Evolutionary conservation across 2,329 filamentous ascomycete genomes (phyloP).

Genomic region (Botrytis aclada): DNA sequence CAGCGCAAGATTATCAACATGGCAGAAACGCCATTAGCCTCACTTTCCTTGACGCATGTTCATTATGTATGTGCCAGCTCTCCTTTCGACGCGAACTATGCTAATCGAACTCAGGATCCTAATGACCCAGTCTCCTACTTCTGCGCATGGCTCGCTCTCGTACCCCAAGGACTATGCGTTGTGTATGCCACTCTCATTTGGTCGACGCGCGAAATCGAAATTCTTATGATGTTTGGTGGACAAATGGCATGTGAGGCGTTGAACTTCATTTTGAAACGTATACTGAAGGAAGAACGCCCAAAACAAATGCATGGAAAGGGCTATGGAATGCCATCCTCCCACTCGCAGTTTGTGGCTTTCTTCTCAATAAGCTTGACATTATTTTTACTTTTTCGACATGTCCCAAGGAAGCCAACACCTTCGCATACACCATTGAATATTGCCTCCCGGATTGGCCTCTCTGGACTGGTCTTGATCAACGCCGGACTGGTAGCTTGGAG

Average conservation of each 20-base stretch:
- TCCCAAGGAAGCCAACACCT: constrained; percentile 47
- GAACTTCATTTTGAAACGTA: constrained; percentile 85
- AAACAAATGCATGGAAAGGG: constrained; percentile 81
- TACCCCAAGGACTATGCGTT: constrained; percentile 87
- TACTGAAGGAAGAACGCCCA: constrained; percentile 90
- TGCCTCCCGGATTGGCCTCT: constrained; percentile 54
- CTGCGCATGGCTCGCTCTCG: constrained; percentile 90
- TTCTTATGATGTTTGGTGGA: constrained; percentile 84
- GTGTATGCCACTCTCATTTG: constrained; percentile 88
- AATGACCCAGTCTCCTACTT: constrained; percentile 78
- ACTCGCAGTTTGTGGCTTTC: constrained; percentile 91
- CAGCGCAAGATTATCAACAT: constrained; percentile 25
- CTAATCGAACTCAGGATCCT: constrained; percentile 62
- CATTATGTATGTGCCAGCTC: constrained; percentile 70
- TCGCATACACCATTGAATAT: constrained; percentile 56
- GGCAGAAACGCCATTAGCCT: constrained; percentile 64
- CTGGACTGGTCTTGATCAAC: constrained; percentile 55
- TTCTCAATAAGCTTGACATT: constrained; percentile 82
- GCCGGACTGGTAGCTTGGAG: constrained; percentile 74
- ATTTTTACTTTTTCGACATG: constrained; percentile 80
- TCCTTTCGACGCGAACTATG: constrained; percentile 12
- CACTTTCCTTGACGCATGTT: constrained; percentile 90
- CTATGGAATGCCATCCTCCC: constrained; percentile 95
- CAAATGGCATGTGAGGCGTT: constrained; percentile 88
- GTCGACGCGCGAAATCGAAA: constrained; percentile 86